Conservation (phyloP, 2,329 filamentous ascomycete genomes). For the Alternaria dauci region DNA sequence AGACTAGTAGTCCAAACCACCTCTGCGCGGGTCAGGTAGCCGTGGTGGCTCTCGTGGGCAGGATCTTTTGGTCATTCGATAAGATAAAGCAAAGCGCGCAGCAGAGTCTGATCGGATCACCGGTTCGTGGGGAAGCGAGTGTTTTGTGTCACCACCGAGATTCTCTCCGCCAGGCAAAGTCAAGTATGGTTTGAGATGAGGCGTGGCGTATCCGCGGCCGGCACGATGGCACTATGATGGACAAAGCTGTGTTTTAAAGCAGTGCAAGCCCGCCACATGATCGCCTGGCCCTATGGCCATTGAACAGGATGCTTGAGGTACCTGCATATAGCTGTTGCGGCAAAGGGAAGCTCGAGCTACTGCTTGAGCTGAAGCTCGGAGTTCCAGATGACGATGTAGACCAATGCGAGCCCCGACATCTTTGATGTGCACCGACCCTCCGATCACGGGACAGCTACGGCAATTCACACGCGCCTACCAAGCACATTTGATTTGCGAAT, state of each 20-base stretch:
- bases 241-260: conserved; percentile 15
- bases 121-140: conserved; percentile 34
- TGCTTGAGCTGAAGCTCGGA: conserved; percentile 21
- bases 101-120: conserved; percentile 23
- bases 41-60: conserved; percentile 14
- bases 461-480: neutral
- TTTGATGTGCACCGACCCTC: conserved; percentile 5
- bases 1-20: conserved; percentile 28
- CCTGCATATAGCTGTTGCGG: conserved; percentile 34
- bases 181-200: conserved; percentile 30
- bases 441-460: conserved; percentile 13
- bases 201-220: conserved; percentile 47
- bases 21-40: conserved; percentile 25
- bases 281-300: conserved; percentile 30
- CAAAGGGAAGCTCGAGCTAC: conserved; percentile 10
- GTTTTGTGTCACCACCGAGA: conserved; percentile 37
- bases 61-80: conserved; percentile 38
- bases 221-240: conserved; percentile 36
- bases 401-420: conserved; percentile 13
- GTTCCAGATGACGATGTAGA: conserved; percentile 13
- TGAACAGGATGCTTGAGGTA: conserved; percentile 30
- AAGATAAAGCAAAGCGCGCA: conserved; percentile 33
- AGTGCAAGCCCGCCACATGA: conserved; percentile 27
- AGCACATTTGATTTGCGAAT: neutral
- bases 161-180: conserved; percentile 35